Evolutionary conservation across 108 stramenopile species (phyloP), one percentile per base, ranked within the genome.

Genomic region (Licmophora abbreviata): DNA sequence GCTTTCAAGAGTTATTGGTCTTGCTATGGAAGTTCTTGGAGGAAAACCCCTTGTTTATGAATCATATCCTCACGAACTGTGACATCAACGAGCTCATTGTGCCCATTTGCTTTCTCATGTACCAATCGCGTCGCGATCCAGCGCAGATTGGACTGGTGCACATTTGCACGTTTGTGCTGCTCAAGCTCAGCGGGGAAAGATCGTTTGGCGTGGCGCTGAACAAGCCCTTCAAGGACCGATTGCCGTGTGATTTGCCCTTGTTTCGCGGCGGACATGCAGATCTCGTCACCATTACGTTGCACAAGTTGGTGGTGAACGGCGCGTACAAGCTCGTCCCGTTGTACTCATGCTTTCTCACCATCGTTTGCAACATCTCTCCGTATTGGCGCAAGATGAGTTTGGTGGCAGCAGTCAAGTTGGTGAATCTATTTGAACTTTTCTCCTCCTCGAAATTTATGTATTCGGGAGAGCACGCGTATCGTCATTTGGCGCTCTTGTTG

Each of bases 11-110:
- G 71, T 29, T 96, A 21, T 61, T 99, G 21, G 86, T 97, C 10
- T 68, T 99, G 35, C 61, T 99, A 9, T 99, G 98, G 98, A 95
- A 97, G 73, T 74, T 93, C 20, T 56, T 97, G 27, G 94, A 97
- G 51, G 92, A 93, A 45, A 99, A 96, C 63, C 86, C 91, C 4
- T 42, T 79, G 0, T 97, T 99, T 58, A 77, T 86, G 74, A 70
- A 76, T 50, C 93, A 92, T 64, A 66, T 95, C 7, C 63, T 96
- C 55, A 80, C 77, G 15, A 52, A 75, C 37, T 81, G 83, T 58
- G 81, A 90, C 50, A 59, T 95, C 30, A 79, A 71, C 36, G 70
- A 92, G 52, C 30, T 97, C 23, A 55, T 99, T 29, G 85, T 88
- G 10, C 98, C 98, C 6, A 71, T 97, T 42, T 95, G 89, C 66